phyloP scores from a whole-genome alignment of 495 filamentous ascomycete genomes.

The Trypethelium eluteriae region DNA sequence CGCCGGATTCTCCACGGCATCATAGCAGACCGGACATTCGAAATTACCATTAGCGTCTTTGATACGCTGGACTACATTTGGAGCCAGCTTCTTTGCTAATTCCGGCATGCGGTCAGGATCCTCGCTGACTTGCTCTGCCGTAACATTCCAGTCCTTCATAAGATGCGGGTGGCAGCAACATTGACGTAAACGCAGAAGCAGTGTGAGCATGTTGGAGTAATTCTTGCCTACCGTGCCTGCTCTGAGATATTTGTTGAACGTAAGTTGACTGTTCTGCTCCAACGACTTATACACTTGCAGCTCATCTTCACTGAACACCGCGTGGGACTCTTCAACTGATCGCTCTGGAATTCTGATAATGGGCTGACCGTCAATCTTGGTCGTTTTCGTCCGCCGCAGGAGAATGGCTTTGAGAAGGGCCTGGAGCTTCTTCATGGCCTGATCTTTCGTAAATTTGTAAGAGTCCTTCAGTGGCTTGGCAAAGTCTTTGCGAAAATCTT shows the following conservation, averaged over 20 bases:
- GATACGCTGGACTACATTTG: constrained; percentile 59
- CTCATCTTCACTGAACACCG: constrained; percentile 70
- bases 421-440: constrained; percentile 60
- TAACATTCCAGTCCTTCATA: constrained; percentile 62
- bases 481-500: constrained; percentile 51
- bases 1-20: constrained; percentile 63
- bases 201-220: constrained; percentile 76
- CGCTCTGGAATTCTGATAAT: constrained; percentile 71
- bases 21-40: constrained; percentile 74
- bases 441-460: constrained; percentile 24
- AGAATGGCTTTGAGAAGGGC: constrained; percentile 77
- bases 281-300: constrained; percentile 62
- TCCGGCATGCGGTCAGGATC: constrained; percentile 51
- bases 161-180: constrained; percentile 89
- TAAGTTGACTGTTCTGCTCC: constrained; percentile 55
- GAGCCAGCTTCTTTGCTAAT: constrained; percentile 56
- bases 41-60: constrained; percentile 47
- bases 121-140: constrained; percentile 43
- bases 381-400: constrained; percentile 76
- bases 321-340: constrained; percentile 55
- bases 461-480: constrained; percentile 43
- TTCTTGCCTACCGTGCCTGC: constrained; percentile 64
- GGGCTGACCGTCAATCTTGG: constrained; percentile 75
- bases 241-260: constrained; percentile 72
- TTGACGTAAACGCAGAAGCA: constrained; percentile 84